Evolutionary conservation across 129 eudicot genomes (phyloP), one percentile per base, ranked within the genome.

Genomic region (Rutidosis leptorrhynchoides): DNA sequence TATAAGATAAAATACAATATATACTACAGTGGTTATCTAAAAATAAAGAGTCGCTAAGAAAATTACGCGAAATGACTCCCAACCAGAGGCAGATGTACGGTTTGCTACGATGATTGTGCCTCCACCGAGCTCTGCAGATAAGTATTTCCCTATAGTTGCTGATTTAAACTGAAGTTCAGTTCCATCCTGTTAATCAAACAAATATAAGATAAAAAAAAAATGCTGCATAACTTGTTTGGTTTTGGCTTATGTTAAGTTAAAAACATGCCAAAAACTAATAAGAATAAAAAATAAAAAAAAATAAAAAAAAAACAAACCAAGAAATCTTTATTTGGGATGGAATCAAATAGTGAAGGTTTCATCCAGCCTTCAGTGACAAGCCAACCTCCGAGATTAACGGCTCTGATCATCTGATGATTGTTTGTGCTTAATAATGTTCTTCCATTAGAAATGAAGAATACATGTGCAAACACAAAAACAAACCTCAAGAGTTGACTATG

Each of bases 371-470:
- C 96, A 16, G 89, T 67, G 5, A 85, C 86, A 5, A 89, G 90
- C 94, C 96, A 89, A 14, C 96, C 96, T 21, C 96, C 94, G 26
- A 89, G 84, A 80, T 89, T 85, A 56, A 81, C 94, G 25, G 94
- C 84, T 58, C 74, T 78, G 67, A 85, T 68, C 24, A 62, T 45
- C 14, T 64, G 76, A 48, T 64, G 76, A 48, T 76, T 79, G 60
- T 33, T 70, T 7, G 80, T 45, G 58, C 20, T 60, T 20, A 30
- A 43, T 27, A 61, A 30, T 32, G 53, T 59, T 43, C 77, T 67
- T 26, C 80, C 87, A 54, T 67, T 30, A 26, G 81, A 67, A 64
- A 33, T 46, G 20, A 46, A 15, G 40, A 76, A 26, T 11, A 77
- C 2, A 49, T 53, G 12, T 7, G 42, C 77, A 62, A 69, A 69